These are phyloP conservation scores for Polyplosphaeria fusca DNA, from an alignment of 495 filamentous ascomycete genomes.

Conservation along the genomic window DNA sequence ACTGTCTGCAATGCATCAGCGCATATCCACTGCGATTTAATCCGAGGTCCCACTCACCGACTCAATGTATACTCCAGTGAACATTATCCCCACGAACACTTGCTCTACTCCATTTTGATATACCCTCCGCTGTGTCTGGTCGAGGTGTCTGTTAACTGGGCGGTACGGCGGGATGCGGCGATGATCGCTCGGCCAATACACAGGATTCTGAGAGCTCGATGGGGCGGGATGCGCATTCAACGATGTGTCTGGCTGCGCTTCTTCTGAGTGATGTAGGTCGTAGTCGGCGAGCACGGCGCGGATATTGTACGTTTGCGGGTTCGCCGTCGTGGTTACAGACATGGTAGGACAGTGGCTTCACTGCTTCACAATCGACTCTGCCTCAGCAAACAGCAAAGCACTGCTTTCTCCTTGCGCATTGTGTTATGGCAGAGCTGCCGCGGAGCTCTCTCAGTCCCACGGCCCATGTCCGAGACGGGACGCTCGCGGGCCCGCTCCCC, in stretches of 20 bases:
- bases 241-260: slow-evolving; percentile 25
- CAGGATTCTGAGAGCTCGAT: slow-evolving; percentile 32
- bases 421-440: too few relatives aligned
- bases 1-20: slow-evolving; percentile 33
- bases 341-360: too few relatives aligned
- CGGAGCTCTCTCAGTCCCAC: too few relatives aligned
- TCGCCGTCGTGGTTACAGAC: slow-evolving; percentile 42
- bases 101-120: slow-evolving; percentile 46
- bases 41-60: slow-evolving; percentile 43
- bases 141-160: slow-evolving; percentile 48
- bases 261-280: slow-evolving; percentile 46
- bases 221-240: slow-evolving; percentile 29
- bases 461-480: too few relatives aligned
- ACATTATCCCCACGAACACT: slow-evolving; percentile 52
- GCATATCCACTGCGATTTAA: background rate
- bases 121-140: slow-evolving; percentile 43
- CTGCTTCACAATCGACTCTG: too few relatives aligned
- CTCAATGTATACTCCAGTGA: slow-evolving; percentile 52
- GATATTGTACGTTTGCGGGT: slow-evolving; percentile 35
- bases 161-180: slow-evolving; percentile 51
- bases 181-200: slow-evolving; percentile 48
- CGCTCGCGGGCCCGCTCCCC: too few relatives aligned
- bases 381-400: too few relatives aligned
- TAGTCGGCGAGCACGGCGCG: slow-evolving; percentile 49
- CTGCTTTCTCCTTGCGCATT: too few relatives aligned